Base-by-base conservation (phyloP, 805 yeast species). In the Wilhelminamyces savonicus region DNA sequence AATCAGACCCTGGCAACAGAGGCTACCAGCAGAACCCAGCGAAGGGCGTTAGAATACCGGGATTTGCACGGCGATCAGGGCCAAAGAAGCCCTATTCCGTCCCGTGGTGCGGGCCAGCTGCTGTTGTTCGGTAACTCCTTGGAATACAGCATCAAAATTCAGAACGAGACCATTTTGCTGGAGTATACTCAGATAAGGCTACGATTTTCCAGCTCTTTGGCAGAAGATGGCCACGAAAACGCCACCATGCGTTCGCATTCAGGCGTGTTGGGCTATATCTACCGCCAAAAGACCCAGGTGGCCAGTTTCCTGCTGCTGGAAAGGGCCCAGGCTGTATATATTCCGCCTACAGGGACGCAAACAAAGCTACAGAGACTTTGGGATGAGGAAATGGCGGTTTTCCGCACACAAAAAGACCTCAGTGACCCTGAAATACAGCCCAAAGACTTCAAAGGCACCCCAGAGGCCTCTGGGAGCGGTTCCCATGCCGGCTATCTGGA, bases 141-240 rank as follows among this genome's bases (percentile, higher is more conserved):
- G 12, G 45, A 43, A 19, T 50, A 54, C 33, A 39, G 44, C 16
- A 44, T 48, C 26, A 54, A 48, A 28, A 60, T 59, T 16, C 66
- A 60, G 32, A 52, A 62, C 37, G 68, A 63, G 35, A 52, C 56
- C 2, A 41, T 63, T 4, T 34, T 44, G 24, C 47, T 56, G 2
- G 63, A 63, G 29, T 63, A 62, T 44, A 60, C 54, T 5, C 52
- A 54, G 10, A 57, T 63, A 9, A 37, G 68, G 21, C 43, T 59
- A 12, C 40, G 69, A 19, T 63, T 59, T 26, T 42, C 54, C 11
- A 43, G 43, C 7, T 24, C 21, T 25, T 19, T 33, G 16, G 13
- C 32, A 7, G 23, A 13, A 29, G 27, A 35, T 13, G 27, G 30
- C 29, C 21, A 13, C 9, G 23, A 29, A 21, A 23, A 19, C 23